Evolutionary conservation across 176 grass and related monocot genomes (phyloP), one percentile per base, ranked within the genome.

Genomic region (Musa itinerans): DNA sequence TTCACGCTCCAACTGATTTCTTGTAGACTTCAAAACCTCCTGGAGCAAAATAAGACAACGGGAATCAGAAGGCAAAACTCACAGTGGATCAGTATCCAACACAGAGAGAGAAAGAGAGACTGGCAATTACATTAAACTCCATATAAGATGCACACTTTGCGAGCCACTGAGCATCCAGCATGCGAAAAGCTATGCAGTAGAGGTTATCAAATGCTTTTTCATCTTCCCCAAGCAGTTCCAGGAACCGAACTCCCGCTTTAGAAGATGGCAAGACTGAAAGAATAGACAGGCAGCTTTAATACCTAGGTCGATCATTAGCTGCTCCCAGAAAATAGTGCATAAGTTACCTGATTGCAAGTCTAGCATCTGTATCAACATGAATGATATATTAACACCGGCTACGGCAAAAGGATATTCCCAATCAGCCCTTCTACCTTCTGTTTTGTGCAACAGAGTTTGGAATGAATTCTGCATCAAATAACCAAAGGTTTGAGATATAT

Each of bases 321-420:
- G 25, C 49, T 62, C 69, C 11, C 21, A 29, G 15, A 74, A 25
- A 53, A 12, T 10, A 82, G 8, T 20, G 10, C 54, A 57, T 5
- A 52, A 77, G 10, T 71, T 90, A 90, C 90, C 71, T 80, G 90
- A 98, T 66, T 93, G 83, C 4, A 98, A 79, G 82, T 98, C 88
- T 69, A 98, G 68, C 88, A 98, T 93, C 76, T 98, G 90, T 77
- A 98, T 78, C 69, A 98, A 62, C 94, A 91, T 98, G 84, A 98
- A 98, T n/a, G 94, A 98, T 74, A 98, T 82, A 68, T 98, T 98
- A 62, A 98, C 76, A 54, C 90, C 94, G 59, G 94, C 94, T 63
- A 98, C 90, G 26, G 94, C 94, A 82, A 98, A 98, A 82, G 90
- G 94, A 68, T 98, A 98, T 68, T 98, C 94, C 94, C 94, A 98